Evolutionary conservation across 2,329 filamentous ascomycete genomes (phyloP), one percentile per base, ranked within the genome.

Genomic region (Pyrenophora graminea): DNA sequence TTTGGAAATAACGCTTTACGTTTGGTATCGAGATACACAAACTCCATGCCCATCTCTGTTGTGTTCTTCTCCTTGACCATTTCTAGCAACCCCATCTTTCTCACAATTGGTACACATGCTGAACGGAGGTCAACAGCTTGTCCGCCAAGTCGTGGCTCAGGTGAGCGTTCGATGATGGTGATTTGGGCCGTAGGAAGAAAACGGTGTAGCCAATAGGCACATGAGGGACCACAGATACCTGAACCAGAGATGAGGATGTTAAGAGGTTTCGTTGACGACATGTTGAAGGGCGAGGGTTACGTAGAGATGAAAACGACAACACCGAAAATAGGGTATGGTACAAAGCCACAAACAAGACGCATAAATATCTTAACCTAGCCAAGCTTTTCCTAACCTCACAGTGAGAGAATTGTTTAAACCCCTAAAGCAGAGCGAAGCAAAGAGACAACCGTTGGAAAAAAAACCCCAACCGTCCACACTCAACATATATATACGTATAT

Each of bases 91-190:
- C 79, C 81, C 81, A 84, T 82, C 3, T 75, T 74, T 47, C 73
- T 76, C 13, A 83, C 64, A 6, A 81, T 76, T 15, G 80, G 72
- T 38, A 84, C 74, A 0, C 78, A 82, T 18, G 77, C 74, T 10
- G 75, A 79, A 3, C 80, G 77, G 2, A 85, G 69, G 59, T 86
- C 83, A 23, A 85, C 66, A 41, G 83, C 81, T 3, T 79, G 76
- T 0, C 83, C 83, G 0, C 73, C 73, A 0, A 74, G 66, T 3
- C 82, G 75, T 0, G 82, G 63, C 8, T 45, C 51, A 1, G 74
- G 65, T 8, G 64, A 71, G 5, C 77, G 73, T 48, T 80, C 77
- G 31, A 80, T 55, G 23, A 80, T 59, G 1, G 75, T 75, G 21
- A 76, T 66, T 18, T 65, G 42, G 17, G 70, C 65, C 6, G 45